phyloP scores from a whole-genome alignment of 306 rosid species.

The Vachellia collinsii region DNA sequence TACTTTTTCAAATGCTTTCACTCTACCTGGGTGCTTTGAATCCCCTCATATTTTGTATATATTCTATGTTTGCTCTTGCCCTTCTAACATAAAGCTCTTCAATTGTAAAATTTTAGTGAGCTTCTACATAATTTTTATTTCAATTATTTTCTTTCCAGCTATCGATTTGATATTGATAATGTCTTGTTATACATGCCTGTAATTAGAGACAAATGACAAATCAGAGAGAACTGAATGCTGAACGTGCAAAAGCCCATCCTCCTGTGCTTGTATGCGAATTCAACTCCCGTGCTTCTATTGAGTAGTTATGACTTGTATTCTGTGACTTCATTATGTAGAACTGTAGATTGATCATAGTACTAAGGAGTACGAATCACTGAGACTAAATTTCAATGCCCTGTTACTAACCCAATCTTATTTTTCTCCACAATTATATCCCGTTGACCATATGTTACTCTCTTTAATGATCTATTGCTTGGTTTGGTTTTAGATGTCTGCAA shows the following conservation, averaged over 20 bases:
- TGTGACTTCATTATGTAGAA: slow-evolving; percentile 16
- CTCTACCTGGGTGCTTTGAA: background rate
- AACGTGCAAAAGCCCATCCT: slow-evolving; percentile 11
- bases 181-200: slow-evolving; percentile 5
- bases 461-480: slow-evolving; percentile 31
- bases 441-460: slow-evolving; percentile 22
- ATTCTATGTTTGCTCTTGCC: background rate
- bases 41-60: slow-evolving; percentile 5
- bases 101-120: background rate
- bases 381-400: slow-evolving; percentile 14
- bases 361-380: background rate
- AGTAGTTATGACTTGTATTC: background rate
- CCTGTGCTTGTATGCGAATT: slow-evolving; percentile 19
- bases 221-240: background rate
- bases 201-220: background rate
- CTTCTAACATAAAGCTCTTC: background rate
- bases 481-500: slow-evolving; percentile 63
- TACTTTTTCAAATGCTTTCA: background rate
- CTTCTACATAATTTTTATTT: background rate
- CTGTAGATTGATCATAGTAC: slow-evolving; percentile 15
- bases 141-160: background rate
- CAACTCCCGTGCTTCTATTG: slow-evolving; percentile 4
- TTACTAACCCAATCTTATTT: background rate
- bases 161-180: background rate
- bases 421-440: background rate